Base-by-base conservation (phyloP, 306 rosid species). In the Rosa chinensis region DNA sequence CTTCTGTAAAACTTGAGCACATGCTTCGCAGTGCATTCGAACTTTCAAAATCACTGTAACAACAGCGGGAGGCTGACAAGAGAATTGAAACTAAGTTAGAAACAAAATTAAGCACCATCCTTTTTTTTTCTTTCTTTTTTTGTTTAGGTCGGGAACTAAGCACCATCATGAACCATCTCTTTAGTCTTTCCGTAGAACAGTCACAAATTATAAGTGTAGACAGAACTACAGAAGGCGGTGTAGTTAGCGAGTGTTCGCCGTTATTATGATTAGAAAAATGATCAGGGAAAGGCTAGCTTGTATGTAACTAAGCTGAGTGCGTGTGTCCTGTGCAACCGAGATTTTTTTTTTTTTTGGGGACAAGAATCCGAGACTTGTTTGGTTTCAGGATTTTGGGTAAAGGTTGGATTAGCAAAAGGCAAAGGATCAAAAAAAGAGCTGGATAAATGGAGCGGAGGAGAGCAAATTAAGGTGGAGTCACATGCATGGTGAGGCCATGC, bases 1-100 rank as follows among this genome's bases (percentile, higher is more conserved):
- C 84, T 83, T 96, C 79, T 87, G 95, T 43, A 96, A 76, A 82
- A 2, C 87, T 86, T 87, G 99, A 84, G 97, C 97, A 78, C 98
- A 96, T 40, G 97, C 97, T 72, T 93, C 97, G 71, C 99, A 96
- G 76, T 96, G 96, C 99, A 96, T 96, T 77, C 82, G 86, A 76
- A 93, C 89, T 52, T 86, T 78, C 5, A 96, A 87, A 5, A 87
- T 87, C 17, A 88, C 87, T 69, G 96, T 93, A 52, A 90, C 79
- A 66, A 81, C 90, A 3, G 92, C 84, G 49, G 94, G 94, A 52
- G 93, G 82, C 96, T 91, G 84, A 70, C 82, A 83, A 43, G 78
- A 66, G 77, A 64, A 28, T 61, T 25, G 37, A 23, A 61, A 25
- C 25, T 62, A 12, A 62, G 67, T 62, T 1, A 62, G 67, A 61